A percentile compares a stretch with the other conserved stretches of the same genome.
These are phyloP conservation scores for Tetratostichococcus sp. DNA, from an alignment of 139 green algal genomes.

Conservation along the genomic window DNA sequence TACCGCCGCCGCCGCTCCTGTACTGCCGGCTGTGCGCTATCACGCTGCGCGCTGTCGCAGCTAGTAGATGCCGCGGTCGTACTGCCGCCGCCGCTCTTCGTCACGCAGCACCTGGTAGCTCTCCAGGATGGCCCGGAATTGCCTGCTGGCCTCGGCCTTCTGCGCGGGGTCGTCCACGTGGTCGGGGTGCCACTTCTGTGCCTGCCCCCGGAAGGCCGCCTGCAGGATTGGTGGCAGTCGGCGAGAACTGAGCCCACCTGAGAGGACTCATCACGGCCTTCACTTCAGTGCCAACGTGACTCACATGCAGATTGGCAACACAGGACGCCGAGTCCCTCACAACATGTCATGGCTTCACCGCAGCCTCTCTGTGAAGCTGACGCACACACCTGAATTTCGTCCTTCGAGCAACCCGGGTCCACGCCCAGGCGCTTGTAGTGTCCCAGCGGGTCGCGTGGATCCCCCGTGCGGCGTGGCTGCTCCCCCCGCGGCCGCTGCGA, in stretches of 20 bases:
- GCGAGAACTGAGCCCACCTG: too few relatives aligned
- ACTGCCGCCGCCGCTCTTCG: slow-evolving; percentile 11
- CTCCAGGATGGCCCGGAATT: background rate
- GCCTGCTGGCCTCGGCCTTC: slow-evolving; percentile 1
- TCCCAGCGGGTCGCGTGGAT: background rate
- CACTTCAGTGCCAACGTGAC: too few relatives aligned
- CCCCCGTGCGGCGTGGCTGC: background rate
- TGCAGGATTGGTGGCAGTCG: background rate
- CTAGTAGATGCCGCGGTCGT: background rate
- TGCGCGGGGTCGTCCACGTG: background rate
- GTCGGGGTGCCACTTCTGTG: slow-evolving; percentile 7
- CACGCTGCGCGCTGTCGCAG: background rate
- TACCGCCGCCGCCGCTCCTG: too few relatives aligned
- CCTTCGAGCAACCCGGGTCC: background rate
- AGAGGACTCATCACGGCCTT: too few relatives aligned
- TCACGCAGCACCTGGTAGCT: slow-evolving; percentile 9
- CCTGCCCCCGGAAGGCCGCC: slow-evolving; percentile 5
- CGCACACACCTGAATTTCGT: slow-evolving; percentile 7
- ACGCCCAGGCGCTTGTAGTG: slow-evolving; percentile 10
- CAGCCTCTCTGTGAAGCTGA: too few relatives aligned
- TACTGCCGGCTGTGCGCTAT: too few relatives aligned
- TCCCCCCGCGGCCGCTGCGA: background rate
- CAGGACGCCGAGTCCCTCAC: background rate
- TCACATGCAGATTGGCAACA: too few relatives aligned
- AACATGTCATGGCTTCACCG: background rate